Evolutionary conservation across 1,139 yeast genomes (phyloP), one percentile per base, ranked within the genome.

Genomic region (Taphrina communis): DNA sequence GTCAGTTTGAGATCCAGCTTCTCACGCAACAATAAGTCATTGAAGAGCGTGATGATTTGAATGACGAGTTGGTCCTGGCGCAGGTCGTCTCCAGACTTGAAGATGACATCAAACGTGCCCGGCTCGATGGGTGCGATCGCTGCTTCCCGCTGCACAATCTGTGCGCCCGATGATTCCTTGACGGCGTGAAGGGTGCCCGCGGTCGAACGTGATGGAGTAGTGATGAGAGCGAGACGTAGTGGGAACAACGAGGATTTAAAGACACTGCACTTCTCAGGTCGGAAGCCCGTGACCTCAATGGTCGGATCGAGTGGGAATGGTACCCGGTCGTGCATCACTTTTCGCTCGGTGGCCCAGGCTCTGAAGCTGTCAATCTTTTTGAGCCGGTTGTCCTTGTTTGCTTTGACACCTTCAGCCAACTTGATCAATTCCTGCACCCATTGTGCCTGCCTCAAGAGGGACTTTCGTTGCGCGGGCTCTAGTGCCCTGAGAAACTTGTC

Each of bases 21-120:
- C 75, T 95, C 99, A 76, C 90, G 90, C 73, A 89, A 87, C 69
- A 95, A 80, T 65, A 95, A 83, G 75, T 88, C 92, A 77, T 94
- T 97, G 97, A 95, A 94, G 70, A 95, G 80, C 68, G 89, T 85
- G 68, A 95, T 90, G 70, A 95, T 90, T 77, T 95, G 99, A 67
- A 92, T 90, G 35, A 94, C 96, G 73, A 95, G 83, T 77, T 95
- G 99, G 80, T 95, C 99, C 77, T 95, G 99, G 70, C 98, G 82
- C 66, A 95, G 81, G 76, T 95, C 99, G 78, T 95, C 99, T 1
- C 99, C 99, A 63, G 90, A 89, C 77, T 95, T 95, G 79, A 92
- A 92, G 89, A 95, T 94, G 57, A 94, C 79, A 3, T 96, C 87
- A 77, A 92, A 95, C 65, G 81, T 82, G 0, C 77, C 78, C 0